These are phyloP conservation scores for Paramecium biaurelia DNA, from an alignment of 73 alveolate genomes.

Conservation along the genomic window DNA sequence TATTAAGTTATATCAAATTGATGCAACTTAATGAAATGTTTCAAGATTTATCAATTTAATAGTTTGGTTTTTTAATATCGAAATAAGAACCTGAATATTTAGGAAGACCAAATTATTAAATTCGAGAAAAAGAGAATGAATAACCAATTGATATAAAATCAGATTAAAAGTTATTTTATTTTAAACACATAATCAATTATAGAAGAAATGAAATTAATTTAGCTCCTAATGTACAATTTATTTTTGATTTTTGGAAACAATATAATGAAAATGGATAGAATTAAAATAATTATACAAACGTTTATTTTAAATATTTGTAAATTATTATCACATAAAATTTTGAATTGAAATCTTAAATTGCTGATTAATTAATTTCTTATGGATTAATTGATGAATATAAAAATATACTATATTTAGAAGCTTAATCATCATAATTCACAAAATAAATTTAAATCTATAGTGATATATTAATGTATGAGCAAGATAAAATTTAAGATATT, in stretches of 20 bases:
- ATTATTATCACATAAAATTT: background rate
- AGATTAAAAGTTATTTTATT: background rate
- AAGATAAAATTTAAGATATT: background rate
- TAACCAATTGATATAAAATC: background rate
- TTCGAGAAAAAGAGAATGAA: background rate
- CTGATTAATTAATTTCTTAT: background rate
- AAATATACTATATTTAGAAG: background rate
- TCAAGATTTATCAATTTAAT: no score
- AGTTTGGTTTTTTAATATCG: background rate
- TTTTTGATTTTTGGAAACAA: background rate
- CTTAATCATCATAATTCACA: background rate
- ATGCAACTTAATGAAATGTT: background rate
- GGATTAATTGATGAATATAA: background rate
- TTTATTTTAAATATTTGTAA: background rate
- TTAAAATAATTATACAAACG: background rate
- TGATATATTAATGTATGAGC: background rate
- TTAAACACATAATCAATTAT: background rate
- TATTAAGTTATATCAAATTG: background rate
- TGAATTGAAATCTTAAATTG: background rate
- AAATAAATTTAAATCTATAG: background rate
- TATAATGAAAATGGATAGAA: background rate
- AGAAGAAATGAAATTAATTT: background rate
- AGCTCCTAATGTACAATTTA: background rate
- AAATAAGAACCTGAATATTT: background rate
- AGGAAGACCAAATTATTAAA: slow-evolving; percentile 35